These are phyloP conservation scores for Darksidea phi DNA, from an alignment of 495 filamentous ascomycete species.

Conservation along the genomic window DNA sequence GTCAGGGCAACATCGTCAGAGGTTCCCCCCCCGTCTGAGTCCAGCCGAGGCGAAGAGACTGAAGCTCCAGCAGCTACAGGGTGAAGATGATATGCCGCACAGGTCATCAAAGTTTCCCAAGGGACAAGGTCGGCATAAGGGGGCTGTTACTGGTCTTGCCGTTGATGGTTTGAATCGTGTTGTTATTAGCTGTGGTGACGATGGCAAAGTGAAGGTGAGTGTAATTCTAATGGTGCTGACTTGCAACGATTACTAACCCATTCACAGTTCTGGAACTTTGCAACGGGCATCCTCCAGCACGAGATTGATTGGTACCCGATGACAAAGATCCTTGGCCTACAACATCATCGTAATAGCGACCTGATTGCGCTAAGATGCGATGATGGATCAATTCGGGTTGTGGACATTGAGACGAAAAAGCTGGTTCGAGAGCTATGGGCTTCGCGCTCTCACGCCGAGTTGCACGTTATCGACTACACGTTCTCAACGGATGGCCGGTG, in stretches of 20 bases:
- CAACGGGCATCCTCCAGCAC: slow-evolving; percentile 69
- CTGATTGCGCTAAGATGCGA: slow-evolving; percentile 87
- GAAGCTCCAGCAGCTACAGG: slow-evolving; percentile 55
- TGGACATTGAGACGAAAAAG: slow-evolving; percentile 87
- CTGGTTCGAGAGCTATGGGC: slow-evolving; percentile 86
- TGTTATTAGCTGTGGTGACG: slow-evolving; percentile 79
- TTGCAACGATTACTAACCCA: slow-evolving; percentile 1
- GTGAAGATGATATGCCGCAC: slow-evolving; percentile 28
- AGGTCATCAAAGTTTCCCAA: slow-evolving; percentile 40
- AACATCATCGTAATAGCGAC: slow-evolving; percentile 76
- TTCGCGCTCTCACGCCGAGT: slow-evolving; percentile 17
- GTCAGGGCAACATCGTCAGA: slow-evolving; percentile 79
- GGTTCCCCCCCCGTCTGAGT: slow-evolving; percentile 72
- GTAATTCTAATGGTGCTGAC: not conserved
- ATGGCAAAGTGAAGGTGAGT: slow-evolving; percentile 79
- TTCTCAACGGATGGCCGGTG: slow-evolving; percentile 94
- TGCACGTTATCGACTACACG: slow-evolving; percentile 45
- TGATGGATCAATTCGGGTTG: slow-evolving; percentile 80
- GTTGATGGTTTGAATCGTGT: slow-evolving; percentile 81
- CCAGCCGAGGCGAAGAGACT: slow-evolving; percentile 63
- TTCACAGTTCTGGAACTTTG: slow-evolving; percentile 82
- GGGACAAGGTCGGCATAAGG: slow-evolving; percentile 65
- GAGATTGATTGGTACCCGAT: slow-evolving; percentile 84
- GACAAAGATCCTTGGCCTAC: slow-evolving; percentile 70
- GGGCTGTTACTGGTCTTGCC: slow-evolving; percentile 78